Percentiles rank a stretch among this genome's conserved stretches.
Evolutionary conservation across 2,329 filamentous ascomycete genomes (phyloP).

Genomic region (Tolypocladium tundrense): DNA sequence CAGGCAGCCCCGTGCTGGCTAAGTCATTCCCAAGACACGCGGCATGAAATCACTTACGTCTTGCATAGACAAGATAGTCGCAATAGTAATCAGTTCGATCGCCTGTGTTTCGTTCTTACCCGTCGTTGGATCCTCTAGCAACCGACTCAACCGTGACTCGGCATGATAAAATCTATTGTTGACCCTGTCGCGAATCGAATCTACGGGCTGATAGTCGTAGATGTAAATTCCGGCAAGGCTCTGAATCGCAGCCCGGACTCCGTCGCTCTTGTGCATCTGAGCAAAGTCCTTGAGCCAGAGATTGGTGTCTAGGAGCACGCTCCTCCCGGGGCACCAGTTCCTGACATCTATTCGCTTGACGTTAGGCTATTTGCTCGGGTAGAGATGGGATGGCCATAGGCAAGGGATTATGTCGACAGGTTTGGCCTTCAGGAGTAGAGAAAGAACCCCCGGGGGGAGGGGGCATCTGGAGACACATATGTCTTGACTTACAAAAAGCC

Average conservation of each 20-base stretch:
- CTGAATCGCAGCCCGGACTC: constrained; percentile 27
- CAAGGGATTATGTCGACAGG: neutral
- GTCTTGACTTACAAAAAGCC: constrained; percentile 22
- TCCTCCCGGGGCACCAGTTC: constrained; percentile 31
- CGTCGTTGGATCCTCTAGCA: constrained; percentile 16
- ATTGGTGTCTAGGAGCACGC: constrained; percentile 25
- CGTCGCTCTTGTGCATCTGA: constrained; percentile 23
- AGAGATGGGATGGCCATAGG: neutral
- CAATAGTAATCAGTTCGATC: constrained; percentile 25
- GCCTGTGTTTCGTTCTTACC: constrained; percentile 11
- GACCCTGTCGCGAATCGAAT: constrained; percentile 19
- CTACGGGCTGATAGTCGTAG: constrained; percentile 26
- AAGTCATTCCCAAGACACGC: neutral
- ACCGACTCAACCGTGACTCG: constrained; percentile 17
- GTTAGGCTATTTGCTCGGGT: neutral
- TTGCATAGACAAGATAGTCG: constrained; percentile 27
- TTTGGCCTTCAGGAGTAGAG: neutral
- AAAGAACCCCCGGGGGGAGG: no score
- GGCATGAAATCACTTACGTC: constrained; percentile 17
- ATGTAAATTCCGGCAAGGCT: constrained; percentile 30
- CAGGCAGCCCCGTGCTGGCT: neutral
- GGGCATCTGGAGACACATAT: neutral
- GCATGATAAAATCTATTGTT: constrained; percentile 21
- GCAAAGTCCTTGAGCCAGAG: constrained; percentile 29
- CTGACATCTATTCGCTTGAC: constrained; percentile 18